These are phyloP conservation scores for Chlorella sp. DNA, from an alignment of 139 green algal genomes.

Conservation along the genomic window DNA sequence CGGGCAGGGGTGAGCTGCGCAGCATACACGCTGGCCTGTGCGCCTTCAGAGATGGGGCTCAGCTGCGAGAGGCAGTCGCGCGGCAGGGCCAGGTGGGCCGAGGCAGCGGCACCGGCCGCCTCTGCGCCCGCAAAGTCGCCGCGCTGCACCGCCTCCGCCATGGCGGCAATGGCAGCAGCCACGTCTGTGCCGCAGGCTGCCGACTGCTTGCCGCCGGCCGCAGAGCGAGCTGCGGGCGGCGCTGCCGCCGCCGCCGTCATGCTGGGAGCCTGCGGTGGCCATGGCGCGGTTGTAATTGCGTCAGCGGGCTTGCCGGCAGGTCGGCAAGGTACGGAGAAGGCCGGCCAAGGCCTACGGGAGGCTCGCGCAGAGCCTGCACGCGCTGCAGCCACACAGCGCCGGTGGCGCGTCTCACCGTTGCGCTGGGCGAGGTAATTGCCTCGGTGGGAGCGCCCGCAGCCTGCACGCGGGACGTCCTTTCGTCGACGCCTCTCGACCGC, in stretches of 20 bases:
- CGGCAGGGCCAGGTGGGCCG: conserved; percentile 36
- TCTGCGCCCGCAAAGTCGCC: conserved; percentile 54
- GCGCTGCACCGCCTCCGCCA: conserved; percentile 36
- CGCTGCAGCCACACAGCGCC: too few relatives aligned
- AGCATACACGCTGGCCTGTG: conserved; percentile 53
- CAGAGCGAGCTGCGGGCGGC: background rate
- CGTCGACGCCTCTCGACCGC: too few relatives aligned
- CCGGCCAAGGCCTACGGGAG: too few relatives aligned
- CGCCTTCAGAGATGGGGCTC: conserved; percentile 34
- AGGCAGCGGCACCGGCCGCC: conserved; percentile 12
- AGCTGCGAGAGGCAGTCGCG: conserved; percentile 2
- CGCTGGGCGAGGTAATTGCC: too few relatives aligned
- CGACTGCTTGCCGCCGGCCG: background rate
- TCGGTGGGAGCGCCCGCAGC: too few relatives aligned
- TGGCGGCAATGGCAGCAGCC: conserved; percentile 34
- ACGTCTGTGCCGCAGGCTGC: background rate
- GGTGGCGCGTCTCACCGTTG: too few relatives aligned
- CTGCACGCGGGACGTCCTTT: too few relatives aligned
- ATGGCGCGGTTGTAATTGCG: too few relatives aligned
- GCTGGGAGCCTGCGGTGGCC: too few relatives aligned
- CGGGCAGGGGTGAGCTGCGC: conserved; percentile 13
- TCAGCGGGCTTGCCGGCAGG: too few relatives aligned
- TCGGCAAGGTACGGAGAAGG: too few relatives aligned
- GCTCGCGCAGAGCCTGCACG: too few relatives aligned
- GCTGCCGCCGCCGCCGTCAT: background rate